Conservation (phyloP, 2,329 filamentous ascomycete species). For the Arthrobotrys iridis region DNA sequence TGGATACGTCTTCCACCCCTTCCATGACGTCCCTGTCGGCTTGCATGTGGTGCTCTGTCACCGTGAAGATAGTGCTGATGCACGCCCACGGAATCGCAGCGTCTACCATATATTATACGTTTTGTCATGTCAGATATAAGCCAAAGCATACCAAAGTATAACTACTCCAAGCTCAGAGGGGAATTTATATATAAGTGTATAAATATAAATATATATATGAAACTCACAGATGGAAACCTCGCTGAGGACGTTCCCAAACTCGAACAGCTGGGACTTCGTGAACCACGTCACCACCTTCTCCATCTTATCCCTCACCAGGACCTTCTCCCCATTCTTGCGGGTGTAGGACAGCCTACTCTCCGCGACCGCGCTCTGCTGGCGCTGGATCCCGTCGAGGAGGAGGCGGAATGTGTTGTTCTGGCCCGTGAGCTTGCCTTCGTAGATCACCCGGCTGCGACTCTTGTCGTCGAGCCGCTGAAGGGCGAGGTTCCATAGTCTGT, state of each 20-base stretch:
- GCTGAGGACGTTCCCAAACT: constrained; percentile 29
- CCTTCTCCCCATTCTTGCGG: constrained; percentile 28
- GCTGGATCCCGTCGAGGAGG: constrained; percentile 31
- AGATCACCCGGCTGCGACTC: constrained; percentile 6
- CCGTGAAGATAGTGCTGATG: constrained; percentile 27
- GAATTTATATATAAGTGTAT: background rate
- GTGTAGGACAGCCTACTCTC: constrained; percentile 23
- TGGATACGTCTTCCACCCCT: constrained; percentile 29
- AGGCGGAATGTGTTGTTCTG: constrained; percentile 46
- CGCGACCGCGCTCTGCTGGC: constrained; percentile 26
- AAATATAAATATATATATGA: too few species aligned
- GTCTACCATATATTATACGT: too few species aligned
- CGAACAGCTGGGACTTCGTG: constrained; percentile 31
- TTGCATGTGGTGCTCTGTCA: constrained; percentile 39
- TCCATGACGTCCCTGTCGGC: constrained; percentile 38
- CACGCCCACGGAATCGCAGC: constrained; percentile 36
- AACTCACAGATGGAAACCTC: constrained; percentile 33
- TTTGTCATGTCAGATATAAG: too few species aligned
- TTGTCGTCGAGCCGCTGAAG: constrained; percentile 24
- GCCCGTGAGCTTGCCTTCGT: constrained; percentile 18
- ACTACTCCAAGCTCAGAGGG: background rate
- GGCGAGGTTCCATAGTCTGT: constrained; percentile 25
- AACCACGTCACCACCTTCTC: constrained; percentile 45
- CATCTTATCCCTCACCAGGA: constrained; percentile 33
- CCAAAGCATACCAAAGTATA: too few species aligned